Evolutionary conservation across 805 yeast species (phyloP), one percentile per base, ranked within the genome.

Genomic region (Torulaspora microellipsoides): DNA sequence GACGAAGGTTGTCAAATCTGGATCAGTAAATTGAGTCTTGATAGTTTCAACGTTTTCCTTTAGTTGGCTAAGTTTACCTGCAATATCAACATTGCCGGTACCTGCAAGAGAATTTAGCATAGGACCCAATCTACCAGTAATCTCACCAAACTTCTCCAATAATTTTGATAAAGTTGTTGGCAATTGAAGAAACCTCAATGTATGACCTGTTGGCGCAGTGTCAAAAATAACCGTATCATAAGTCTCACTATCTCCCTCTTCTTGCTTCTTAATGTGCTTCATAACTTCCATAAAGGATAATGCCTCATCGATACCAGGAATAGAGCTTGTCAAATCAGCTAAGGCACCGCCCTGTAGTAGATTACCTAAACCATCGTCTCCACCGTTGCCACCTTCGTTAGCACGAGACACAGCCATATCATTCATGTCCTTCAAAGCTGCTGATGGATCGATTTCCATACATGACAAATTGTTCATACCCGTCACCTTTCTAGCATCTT

Each of bases 141-240:
- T 75, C 56, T 88, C 95, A 57, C 89, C 82, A 64, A 93, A 82
- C 62, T 91, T 93, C 38, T 84, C 82, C 54, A 93, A 74, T 30
- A 95, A 76, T 64, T 87, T 88, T 56, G 89, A 95, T 49, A 93
- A 71, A 3, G 96, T 90, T 25, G 95, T 78, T 31, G 99, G 99
- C 59, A 93, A 78, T 67, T 90, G 96, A 64, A 93, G 74, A 66
- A 93, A 93, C 59, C 99, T 80, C 56, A 93, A 73, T 2, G 99
- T 93, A 68, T 93, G 99, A 30, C 99, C 99, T 0, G 99, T 93
- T 56, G 99, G 99, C 0, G 99, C 99, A n/a, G 99, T 93, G 66
- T 93, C 99, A 60, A 93, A 93, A 53, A 93, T 88, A 52, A 93
- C 90, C 8, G 95, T 88, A 54, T 85, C 88, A 64, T 85, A 93